These are phyloP conservation scores for Blastocystis hominis DNA, from an alignment of 352 stramenopile genomes.

Conservation along the genomic window DNA sequence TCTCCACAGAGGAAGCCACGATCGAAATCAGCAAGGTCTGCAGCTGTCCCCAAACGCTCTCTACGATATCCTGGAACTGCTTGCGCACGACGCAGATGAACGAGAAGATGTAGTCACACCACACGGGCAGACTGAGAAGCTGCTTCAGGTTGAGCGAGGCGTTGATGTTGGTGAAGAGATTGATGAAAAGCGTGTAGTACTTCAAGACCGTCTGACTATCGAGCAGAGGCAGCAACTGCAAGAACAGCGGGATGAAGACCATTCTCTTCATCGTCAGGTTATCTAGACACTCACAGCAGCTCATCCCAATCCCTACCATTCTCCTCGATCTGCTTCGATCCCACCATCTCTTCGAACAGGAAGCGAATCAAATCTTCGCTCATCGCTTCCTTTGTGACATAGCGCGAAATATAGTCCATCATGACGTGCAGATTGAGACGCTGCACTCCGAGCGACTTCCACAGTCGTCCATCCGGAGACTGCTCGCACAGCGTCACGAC, in stretches of 20 bases:
- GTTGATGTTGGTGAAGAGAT: conserved; percentile 50
- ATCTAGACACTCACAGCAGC: neutral
- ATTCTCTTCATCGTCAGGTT: neutral
- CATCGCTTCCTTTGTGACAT: neutral
- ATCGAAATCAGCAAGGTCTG: neutral
- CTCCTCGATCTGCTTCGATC: conserved; percentile 35
- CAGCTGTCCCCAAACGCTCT: conserved; percentile 17
- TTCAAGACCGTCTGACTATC: neutral
- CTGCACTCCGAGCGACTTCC: neutral
- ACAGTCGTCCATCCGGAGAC: neutral
- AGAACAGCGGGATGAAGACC: conserved; percentile 1
- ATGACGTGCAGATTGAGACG: neutral
- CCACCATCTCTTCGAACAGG: neutral
- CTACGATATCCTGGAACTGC: neutral
- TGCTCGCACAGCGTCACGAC: conserved; percentile 4
- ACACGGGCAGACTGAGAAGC: neutral
- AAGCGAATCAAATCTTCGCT: neutral
- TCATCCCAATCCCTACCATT: neutral
- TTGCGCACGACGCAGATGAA: neutral
- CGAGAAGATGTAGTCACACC: conserved; percentile 15
- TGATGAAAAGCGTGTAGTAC: conserved; percentile 22
- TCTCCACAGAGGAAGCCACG: conserved; percentile 30
- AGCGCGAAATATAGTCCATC: neutral
- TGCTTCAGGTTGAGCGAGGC: conserved; percentile 4
- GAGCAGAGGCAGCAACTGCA: conserved; percentile 29